These are phyloP conservation scores for Trichoderma sp. DNA, from an alignment of 2,329 filamentous ascomycete species.

Conservation along the genomic window DNA sequence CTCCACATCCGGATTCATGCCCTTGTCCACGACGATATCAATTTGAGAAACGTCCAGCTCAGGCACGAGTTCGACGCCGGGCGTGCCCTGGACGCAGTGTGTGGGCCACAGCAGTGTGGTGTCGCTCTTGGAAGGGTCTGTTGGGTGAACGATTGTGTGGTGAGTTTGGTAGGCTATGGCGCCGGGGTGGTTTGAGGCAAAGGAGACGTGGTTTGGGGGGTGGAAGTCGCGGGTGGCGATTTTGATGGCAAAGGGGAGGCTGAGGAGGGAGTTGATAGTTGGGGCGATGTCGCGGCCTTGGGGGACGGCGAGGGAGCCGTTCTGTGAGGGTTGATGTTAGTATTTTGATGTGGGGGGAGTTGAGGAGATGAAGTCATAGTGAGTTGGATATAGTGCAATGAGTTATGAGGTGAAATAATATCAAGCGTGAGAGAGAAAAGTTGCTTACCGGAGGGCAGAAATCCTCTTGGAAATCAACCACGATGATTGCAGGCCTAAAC, in stretches of 20 bases:
- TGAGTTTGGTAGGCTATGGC: constrained; percentile 68
- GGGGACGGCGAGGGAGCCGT: constrained; percentile 81
- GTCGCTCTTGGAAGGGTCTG: constrained; percentile 63
- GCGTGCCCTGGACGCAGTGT: constrained; percentile 79
- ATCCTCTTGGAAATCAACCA: constrained; percentile 92
- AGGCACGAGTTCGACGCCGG: constrained; percentile 71
- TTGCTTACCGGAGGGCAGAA: constrained; percentile 89
- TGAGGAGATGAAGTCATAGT: not conserved
- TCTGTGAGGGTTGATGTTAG: constrained; percentile 50
- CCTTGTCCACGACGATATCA: constrained; percentile 76
- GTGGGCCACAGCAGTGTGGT: constrained; percentile 79
- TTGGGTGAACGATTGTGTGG: constrained; percentile 66
- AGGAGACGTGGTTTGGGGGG: constrained; percentile 80
- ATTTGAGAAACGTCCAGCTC: constrained; percentile 65
- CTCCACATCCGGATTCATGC: constrained; percentile 71
- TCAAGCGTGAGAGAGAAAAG: too few species aligned
- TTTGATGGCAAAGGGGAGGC: constrained; percentile 69
- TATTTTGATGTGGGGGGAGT: not conserved
- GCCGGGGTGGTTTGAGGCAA: constrained; percentile 74
- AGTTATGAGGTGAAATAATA: not conserved
- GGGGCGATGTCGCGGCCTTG: constrained; percentile 70
- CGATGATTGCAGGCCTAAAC: constrained; percentile 59
- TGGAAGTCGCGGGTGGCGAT: constrained; percentile 95
- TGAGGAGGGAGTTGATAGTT: constrained; percentile 73
- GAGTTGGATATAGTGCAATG: not conserved